Conservation (phyloP, 2,329 filamentous ascomycete genomes). For the Mycosphaerella sp. region DNA sequence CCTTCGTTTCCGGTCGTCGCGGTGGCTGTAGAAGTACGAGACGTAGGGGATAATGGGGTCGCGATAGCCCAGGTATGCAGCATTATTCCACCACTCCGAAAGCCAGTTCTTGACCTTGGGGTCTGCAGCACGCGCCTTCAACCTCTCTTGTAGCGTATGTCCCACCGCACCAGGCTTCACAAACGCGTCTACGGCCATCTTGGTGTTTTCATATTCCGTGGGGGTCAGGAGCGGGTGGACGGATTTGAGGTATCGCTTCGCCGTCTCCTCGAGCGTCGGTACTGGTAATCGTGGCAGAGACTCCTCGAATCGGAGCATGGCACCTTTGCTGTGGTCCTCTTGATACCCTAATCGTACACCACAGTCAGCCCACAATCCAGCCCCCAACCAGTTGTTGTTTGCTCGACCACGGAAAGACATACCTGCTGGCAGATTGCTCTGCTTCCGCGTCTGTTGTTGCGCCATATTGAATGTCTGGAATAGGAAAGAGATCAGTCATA, state of each 20-base stretch:
- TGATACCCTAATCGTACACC: conserved; percentile 56
- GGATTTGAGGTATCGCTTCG: conserved; percentile 71
- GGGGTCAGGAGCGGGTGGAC: conserved; percentile 66
- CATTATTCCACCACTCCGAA: conserved; percentile 96
- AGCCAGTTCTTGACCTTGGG: conserved; percentile 89
- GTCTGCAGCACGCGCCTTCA: conserved; percentile 71
- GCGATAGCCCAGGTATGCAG: conserved; percentile 85
- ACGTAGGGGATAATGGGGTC: conserved; percentile 97
- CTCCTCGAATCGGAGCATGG: conserved; percentile 78
- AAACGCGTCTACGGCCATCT: conserved; percentile 82
- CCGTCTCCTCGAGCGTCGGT: conserved; percentile 74
- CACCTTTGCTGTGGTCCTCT: conserved; percentile 71
- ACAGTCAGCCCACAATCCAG: not conserved
- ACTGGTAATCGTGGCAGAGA: conserved; percentile 76
- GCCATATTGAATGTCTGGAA: conserved; percentile 28
- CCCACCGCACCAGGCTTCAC: conserved; percentile 79
- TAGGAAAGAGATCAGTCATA: not conserved
- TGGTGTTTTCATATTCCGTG: conserved; percentile 63
- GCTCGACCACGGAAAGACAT: conserved; percentile 19
- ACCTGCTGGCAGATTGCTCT: conserved; percentile 44
- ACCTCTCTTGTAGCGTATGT: conserved; percentile 76
- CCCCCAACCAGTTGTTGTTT: not conserved
- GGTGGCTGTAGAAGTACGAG: conserved; percentile 98
- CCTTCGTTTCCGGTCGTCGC: conserved; percentile 80
- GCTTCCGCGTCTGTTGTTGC: conserved; percentile 35